Evolutionary conservation across 768 basidiomycete genomes (phyloP), one percentile per base, ranked within the genome.

Genomic region (Trametes cinnabarina): DNA sequence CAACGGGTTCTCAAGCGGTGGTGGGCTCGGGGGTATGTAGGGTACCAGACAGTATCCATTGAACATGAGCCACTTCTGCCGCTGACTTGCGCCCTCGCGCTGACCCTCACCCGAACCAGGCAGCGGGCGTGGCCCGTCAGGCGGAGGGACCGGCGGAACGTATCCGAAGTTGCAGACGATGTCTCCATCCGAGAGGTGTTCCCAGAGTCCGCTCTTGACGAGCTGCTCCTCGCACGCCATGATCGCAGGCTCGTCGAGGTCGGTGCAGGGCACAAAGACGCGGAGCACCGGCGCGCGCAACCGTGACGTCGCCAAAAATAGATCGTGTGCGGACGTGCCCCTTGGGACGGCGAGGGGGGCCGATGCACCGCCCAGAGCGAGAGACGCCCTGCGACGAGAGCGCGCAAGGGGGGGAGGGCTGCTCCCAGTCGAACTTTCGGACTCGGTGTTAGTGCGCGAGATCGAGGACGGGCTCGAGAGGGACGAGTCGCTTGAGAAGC

Each of bases 151-250:
- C 19, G 79, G 73, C 1, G 87, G 88, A 15, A 93, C 76, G 65
- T 84, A 91, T 6, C 91, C 91, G 44, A 93, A 77, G 70, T 93
- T 93, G 67, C 86, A 90, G 20, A 93, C 78, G 35, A 92, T 71
- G 64, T 93, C 91, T 0, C 91, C 91, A 0, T 79, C 79, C 1
- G 86, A 89, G n/a, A 93, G 64, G 65, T 90, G 81, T 6, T 77
- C 72, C 89, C 90, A 92, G 5, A 93, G 77, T 0, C 83, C 87
- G 1, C 82, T 78, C 1, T 79, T 76, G n/a, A 82, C 72, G 4
- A 93, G 77, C 67, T 91, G 88, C 30, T 82, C 78, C 65, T 90
- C 86, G 67, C 89, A 92, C 11, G 74, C 74, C 10, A 77, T 66
- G 42, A 90, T 72, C 44, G 77, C 77, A 20, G 64, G 68, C 19